phyloP scores from a whole-genome alignment of 2,329 filamentous ascomycete genomes.

The Clonostachys byssicola region DNA sequence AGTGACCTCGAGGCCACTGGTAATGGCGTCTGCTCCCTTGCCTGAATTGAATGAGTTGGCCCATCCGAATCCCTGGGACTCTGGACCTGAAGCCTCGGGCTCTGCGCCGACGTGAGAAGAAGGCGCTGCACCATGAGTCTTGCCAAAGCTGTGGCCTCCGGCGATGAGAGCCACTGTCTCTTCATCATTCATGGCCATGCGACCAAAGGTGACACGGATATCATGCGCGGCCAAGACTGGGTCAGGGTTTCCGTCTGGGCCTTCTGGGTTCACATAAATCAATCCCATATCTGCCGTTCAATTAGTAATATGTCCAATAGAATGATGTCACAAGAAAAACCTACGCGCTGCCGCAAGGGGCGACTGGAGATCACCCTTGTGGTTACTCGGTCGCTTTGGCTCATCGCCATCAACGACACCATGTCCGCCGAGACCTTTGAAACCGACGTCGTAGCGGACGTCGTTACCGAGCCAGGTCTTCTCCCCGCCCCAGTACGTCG shows the following conservation, averaged over 20 bases:
- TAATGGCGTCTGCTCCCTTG: conserved; percentile 70
- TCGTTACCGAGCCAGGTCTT: conserved; percentile 47
- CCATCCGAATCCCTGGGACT: conserved; percentile 72
- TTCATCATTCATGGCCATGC: conserved; percentile 66
- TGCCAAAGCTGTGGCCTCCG: conserved; percentile 75
- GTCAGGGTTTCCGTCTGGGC: conserved; percentile 69
- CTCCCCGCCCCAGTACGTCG: conserved; percentile 75
- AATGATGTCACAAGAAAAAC: no score
- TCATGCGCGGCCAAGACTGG: conserved; percentile 65
- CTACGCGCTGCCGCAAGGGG: no score
- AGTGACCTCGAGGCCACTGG: conserved; percentile 72
- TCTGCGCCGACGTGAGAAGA: conserved; percentile 62
- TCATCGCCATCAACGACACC: conserved; percentile 15
- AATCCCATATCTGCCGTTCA: conserved; percentile 52
- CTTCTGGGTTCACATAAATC: conserved; percentile 68
- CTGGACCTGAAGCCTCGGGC: conserved; percentile 60
- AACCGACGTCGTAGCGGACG: conserved; percentile 40
- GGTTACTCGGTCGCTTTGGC: no score
- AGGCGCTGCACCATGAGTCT: conserved; percentile 71
- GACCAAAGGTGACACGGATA: conserved; percentile 62
- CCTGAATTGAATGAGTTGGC: conserved; percentile 58
- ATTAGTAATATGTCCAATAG: no score
- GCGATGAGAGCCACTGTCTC: conserved; percentile 78
- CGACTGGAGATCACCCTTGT: no score
- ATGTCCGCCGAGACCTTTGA: conserved; percentile 42